These are phyloP conservation scores for Aspergillus ibericus DNA, from an alignment of 2,329 filamentous ascomycete species.

Conservation along the genomic window DNA sequence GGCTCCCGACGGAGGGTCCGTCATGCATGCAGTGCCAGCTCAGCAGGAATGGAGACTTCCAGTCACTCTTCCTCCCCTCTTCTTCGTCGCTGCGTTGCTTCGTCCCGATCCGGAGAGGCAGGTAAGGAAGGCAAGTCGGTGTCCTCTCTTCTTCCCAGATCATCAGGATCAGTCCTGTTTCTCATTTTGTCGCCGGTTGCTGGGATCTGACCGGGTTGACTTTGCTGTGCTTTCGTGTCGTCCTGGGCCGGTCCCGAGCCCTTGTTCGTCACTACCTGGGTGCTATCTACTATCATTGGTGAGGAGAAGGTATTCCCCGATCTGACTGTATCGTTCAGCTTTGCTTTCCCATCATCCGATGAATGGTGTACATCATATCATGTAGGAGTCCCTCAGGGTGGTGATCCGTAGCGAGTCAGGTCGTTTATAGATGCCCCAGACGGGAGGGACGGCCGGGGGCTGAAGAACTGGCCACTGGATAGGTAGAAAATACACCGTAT, in stretches of 20 bases:
- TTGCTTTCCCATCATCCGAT: too few species aligned
- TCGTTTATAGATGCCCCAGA: too few species aligned
- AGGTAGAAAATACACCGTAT: not conserved
- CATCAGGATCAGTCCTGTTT: not conserved
- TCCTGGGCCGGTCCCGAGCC: too few species aligned
- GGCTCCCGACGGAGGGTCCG: constrained; percentile 10
- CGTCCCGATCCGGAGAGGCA: too few species aligned
- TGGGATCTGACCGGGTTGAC: not conserved
- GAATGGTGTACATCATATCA: too few species aligned
- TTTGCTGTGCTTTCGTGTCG: not conserved
- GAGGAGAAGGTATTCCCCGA: too few species aligned
- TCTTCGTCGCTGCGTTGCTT: not conserved
- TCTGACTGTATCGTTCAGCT: too few species aligned
- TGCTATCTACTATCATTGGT: too few species aligned
- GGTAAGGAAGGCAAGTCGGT: not conserved
- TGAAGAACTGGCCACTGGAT: not conserved
- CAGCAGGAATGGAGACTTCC: constrained; percentile 15
- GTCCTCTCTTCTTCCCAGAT: not conserved
- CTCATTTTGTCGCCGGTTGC: not conserved
- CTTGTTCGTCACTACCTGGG: too few species aligned
- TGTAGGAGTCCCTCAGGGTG: too few species aligned
- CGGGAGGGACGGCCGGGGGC: not conserved
- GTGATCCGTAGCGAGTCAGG: too few species aligned
- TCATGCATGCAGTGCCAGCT: constrained; percentile 35
- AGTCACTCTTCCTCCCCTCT: not conserved